Evolutionary conservation across 2,329 filamentous ascomycete species (phyloP).

Genomic region (Shiraia bambusicola): DNA sequence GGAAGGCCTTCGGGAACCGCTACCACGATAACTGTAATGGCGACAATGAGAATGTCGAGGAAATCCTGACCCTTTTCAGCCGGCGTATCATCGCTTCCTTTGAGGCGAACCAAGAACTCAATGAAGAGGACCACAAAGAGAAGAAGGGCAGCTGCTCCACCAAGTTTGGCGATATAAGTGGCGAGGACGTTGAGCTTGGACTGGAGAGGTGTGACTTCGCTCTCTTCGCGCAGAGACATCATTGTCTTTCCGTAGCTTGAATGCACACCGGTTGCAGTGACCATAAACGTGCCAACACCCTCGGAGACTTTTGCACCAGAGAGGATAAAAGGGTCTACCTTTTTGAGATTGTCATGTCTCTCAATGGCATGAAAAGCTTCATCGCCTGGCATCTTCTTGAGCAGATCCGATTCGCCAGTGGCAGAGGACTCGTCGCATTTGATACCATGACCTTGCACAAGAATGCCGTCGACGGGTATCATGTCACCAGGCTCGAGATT

Average conservation of each 20-base stretch:
- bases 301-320: constrained; percentile 79
- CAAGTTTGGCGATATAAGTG: constrained; percentile 77
- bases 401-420: constrained; percentile 71
- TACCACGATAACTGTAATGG: constrained; percentile 68
- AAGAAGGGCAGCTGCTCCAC: constrained; percentile 73
- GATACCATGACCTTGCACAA: constrained; percentile 65
- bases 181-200: constrained; percentile 75
- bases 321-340: constrained; percentile 81
- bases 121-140: constrained; percentile 86
- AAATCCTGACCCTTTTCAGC: constrained; percentile 76
- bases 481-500: constrained; percentile 70
- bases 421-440: constrained; percentile 74
- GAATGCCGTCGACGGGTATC: constrained; percentile 69
- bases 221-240: constrained; percentile 75
- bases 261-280: constrained; percentile 72
- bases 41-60: constrained; percentile 63
- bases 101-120: constrained; percentile 74
- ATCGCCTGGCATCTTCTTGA: constrained; percentile 66
- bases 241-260: constrained; percentile 76
- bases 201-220: constrained; percentile 76
- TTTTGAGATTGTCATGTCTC: constrained; percentile 62
- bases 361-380: constrained; percentile 68
- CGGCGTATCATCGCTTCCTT: constrained; percentile 54
- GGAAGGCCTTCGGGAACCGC: constrained; percentile 68
- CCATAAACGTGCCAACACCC: constrained; percentile 73